Evolutionary conservation across 441 rosid species (phyloP), one percentile per base, ranked within the genome.

Genomic region (Arabidopsis lyrata): DNA sequence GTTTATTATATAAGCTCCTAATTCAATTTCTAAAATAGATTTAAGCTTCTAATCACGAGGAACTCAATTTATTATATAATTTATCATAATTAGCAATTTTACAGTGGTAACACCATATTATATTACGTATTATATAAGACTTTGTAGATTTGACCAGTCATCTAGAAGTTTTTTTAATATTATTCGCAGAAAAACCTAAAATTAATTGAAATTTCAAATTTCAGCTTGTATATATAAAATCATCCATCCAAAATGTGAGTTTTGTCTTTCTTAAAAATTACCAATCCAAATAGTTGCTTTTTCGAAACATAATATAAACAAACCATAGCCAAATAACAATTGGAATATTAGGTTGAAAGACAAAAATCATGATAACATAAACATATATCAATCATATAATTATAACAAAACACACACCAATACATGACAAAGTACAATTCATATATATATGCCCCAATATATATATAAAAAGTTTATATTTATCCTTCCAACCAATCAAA

Each of bases 401-500:
- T 47, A 42, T 44, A 64, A 49, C 54, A 39, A 49, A 63, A 24
- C 72, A 57, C 76, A 77, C 72, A 70, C 66, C 66, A 63, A 47
- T 70, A 69, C 76, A 63, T 70, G 70, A 76, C 72, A 76, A 76
- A 75, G 16, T 68, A 45, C 68, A 70, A 16, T 69, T 31, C 52
- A 77, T 24, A 38, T 54, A 29, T 68, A 68, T 39, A 62, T 64
- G 35, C 61, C 67, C 76, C 48, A 16, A 64, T 65, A 39, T 59
- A 50, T 65, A 39, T 59, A 50, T 64, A 77, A 32, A 56, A 49
- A 42, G 36, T 59, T 64, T 34, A 65, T 65, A 27, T 45, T 64
- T 52, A 65, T 77, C 77, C 63, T 55, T 64, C 67, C 76, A 77
- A 65, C 72, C 68, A 77, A 70, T 77, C 63, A 77, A 67, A 70